These are phyloP conservation scores for Picea glauca DNA, from an alignment of 75 land plant species.

Conservation along the genomic window DNA sequence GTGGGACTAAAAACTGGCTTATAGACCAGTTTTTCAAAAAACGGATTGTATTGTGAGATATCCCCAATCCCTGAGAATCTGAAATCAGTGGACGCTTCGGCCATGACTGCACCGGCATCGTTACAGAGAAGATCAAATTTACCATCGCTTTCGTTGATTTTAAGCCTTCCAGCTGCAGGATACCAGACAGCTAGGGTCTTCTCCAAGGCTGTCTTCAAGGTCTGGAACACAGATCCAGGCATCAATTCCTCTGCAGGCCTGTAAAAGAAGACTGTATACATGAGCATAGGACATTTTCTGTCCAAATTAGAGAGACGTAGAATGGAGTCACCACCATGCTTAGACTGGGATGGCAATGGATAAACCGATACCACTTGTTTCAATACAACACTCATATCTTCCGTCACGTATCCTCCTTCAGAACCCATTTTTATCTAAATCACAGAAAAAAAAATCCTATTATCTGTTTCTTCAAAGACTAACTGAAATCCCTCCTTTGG, in stretches of 20 bases:
- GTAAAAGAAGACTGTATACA: conserved; percentile 50
- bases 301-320: conserved; percentile 39
- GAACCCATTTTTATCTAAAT: no score
- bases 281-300: conserved; percentile 42
- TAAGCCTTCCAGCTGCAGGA: conserved; percentile 55
- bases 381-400: neutral
- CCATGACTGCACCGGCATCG: conserved; percentile 45
- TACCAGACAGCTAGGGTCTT: conserved; percentile 44
- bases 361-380: conserved; percentile 16
- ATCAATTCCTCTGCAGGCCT: conserved; percentile 13
- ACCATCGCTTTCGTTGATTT: conserved; percentile 18
- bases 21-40: conserved; percentile 37
- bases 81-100: conserved; percentile 29
- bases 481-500: no score
- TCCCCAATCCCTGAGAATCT: conserved; percentile 57
- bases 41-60: conserved; percentile 43
- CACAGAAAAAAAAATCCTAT: no score
- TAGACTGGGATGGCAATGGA: conserved; percentile 7
- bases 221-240: conserved; percentile 14
- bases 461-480: no score
- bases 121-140: conserved; percentile 56
- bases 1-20: conserved; percentile 24
- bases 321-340: neutral
- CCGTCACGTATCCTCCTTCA: no score
- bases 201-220: conserved; percentile 31